Evolutionary conservation across 108 stramenopile species (phyloP), one percentile per base, ranked within the genome.

Genomic region (Chaetoceros muelleri): DNA sequence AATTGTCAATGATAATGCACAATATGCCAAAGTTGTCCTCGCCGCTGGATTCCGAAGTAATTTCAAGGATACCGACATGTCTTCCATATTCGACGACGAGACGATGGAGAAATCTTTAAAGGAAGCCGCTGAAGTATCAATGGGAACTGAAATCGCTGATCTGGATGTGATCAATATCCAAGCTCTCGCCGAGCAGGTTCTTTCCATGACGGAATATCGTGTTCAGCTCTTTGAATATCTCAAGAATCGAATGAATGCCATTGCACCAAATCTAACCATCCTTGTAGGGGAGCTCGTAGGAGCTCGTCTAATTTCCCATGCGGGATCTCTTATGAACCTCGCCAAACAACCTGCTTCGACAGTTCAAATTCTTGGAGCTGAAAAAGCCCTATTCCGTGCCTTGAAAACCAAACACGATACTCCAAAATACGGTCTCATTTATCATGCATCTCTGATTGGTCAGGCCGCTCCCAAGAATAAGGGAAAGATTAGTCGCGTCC

Each of bases 291-390:
- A 99, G 66, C 71, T 99, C 10, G 99, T 99, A 3, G 99, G 96
- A 16, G 99, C 99, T 19, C 83, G 99, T 24, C 84, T 99, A 24
- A 99, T 99, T 67, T 87, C 97, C 28, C 97, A 99, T 62, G 96
- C 99, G 20, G 99, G 99, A 58, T 90, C 86, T 13, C 76, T 99
- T 28, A 93, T 99, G 85, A 98, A 99, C 64, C 78, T 99, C 23
- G 99, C 99, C 57, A 98, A 99, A 71, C 92, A 90, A 69, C 97
- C 99, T n/a, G 99, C 99, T 18, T 96, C 95, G 18, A 99, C 99
- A 2, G 95, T 99, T 21, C 97, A 98, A 70, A 99, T 98, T 58
- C 77, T 99, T 56, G 99, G 99, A 28, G 97, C 97, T n/a, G 99
- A 99, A 71, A 99, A 99, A 83, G 99, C 96, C 3, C 91, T 99